Conservation (phyloP, 768 basidiomycete species). For the Galerina marginata region DNA sequence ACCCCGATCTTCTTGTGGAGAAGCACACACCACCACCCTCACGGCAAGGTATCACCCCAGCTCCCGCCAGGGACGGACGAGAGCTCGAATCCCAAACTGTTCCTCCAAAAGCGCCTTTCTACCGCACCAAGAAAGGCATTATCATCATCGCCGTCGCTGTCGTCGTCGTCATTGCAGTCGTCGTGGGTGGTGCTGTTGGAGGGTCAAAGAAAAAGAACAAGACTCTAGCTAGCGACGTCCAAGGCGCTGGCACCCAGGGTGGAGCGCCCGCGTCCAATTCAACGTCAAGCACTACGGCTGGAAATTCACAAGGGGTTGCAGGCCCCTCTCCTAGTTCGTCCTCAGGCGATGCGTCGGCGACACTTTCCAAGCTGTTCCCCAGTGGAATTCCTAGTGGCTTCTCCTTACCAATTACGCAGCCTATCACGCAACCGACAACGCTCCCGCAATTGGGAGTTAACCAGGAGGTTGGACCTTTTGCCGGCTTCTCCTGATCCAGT, state of each 20-base stretch:
- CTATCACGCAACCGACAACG: too few species aligned
- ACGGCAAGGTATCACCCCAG: conserved; percentile 14
- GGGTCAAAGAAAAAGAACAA: conserved; percentile 40
- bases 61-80: neutral
- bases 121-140: conserved; percentile 56
- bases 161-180: conserved; percentile 52
- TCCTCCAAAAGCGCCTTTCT: conserved; percentile 42
- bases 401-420: too few species aligned
- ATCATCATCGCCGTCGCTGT: conserved; percentile 41
- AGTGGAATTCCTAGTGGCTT: too few species aligned
- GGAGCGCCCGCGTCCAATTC: neutral
- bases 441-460: too few species aligned
- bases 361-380: too few species aligned
- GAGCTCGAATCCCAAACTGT: conserved; percentile 31
- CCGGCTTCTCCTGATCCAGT: too few species aligned
- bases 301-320: too few species aligned
- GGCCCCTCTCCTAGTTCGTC: too few species aligned
- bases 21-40: conserved; percentile 16
- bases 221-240: neutral
- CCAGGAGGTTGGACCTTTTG: too few species aligned
- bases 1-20: conserved; percentile 29
- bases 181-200: conserved; percentile 64
- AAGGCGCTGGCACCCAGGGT: neutral
- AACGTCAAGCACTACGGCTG: too few species aligned
- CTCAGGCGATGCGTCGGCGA: too few species aligned